phyloP scores from a whole-genome alignment of 257 asterid species.

The Petunia axillaris region DNA sequence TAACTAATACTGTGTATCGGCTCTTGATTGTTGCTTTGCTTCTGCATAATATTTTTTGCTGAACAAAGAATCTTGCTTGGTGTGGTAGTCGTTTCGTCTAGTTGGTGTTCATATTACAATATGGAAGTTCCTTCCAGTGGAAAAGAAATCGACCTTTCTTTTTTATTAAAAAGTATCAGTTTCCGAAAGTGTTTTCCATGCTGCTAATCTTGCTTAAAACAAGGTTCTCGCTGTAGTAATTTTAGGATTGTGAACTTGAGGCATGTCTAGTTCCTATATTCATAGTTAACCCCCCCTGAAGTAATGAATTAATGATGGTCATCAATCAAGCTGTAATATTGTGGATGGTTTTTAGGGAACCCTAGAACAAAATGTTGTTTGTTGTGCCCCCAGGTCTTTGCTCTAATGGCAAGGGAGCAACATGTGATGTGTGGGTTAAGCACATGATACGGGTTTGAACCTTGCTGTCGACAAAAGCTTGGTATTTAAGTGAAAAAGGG shows the following conservation, averaged over 20 bases:
- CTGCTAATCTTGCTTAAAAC: background rate
- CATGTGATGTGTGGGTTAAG: too few relatives aligned
- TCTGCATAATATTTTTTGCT: background rate
- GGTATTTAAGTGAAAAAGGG: too few relatives aligned
- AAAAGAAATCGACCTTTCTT: background rate
- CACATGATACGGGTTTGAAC: too few relatives aligned
- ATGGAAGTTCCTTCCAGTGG: background rate
- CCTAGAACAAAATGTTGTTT: conserved; percentile 4
- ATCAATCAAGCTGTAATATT: background rate
- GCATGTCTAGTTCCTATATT: background rate
- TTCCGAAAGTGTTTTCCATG: background rate
- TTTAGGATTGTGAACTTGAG: background rate
- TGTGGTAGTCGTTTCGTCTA: background rate
- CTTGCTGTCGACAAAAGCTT: too few relatives aligned
- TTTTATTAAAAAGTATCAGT: too few relatives aligned
- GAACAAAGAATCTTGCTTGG: background rate
- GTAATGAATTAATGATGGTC: background rate
- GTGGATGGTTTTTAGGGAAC: background rate
- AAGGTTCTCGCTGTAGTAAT: background rate
- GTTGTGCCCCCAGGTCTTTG: background rate
- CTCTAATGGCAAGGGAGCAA: too few relatives aligned
- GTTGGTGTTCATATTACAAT: background rate
- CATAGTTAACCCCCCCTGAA: background rate
- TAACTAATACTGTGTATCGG: too few relatives aligned
- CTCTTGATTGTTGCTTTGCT: background rate